Evolutionary conservation across 768 basidiomycete genomes (phyloP).

Genomic region (Lentinula detonsa): DNA sequence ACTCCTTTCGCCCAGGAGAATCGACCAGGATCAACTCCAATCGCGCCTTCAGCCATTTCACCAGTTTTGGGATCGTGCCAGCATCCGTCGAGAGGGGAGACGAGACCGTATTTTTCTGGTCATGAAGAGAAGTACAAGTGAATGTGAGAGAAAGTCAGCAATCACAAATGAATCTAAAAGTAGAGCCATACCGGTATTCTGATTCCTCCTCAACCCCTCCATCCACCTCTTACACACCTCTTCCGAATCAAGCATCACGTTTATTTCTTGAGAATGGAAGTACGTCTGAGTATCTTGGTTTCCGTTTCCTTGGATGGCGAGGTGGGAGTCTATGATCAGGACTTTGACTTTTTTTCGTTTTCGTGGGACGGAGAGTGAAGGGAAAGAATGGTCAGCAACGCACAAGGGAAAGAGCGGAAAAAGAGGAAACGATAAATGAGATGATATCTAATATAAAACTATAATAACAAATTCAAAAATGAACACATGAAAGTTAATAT

Average conservation of each 20-base stretch:
- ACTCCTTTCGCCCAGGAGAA: conserved; percentile 36
- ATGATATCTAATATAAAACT: too few relatives aligned
- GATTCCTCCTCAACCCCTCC: conserved; percentile 42
- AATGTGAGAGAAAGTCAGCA: too few relatives aligned
- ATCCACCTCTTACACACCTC: conserved; percentile 50
- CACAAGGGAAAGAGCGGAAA: too few relatives aligned
- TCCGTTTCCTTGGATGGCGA: conserved; percentile 65
- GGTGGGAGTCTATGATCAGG: conserved; percentile 58
- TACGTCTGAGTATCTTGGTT: conserved; percentile 70
- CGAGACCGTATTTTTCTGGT: conserved; percentile 30
- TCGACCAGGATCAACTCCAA: conserved; percentile 28
- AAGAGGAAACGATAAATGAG: too few relatives aligned
- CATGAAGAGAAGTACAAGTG: neutral
- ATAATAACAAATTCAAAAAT: too few relatives aligned
- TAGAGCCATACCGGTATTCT: conserved; percentile 37
- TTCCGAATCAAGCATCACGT: conserved; percentile 56
- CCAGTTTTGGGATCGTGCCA: conserved; percentile 47
- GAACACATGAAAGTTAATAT: too few relatives aligned
- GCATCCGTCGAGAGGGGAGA: conserved; percentile 41
- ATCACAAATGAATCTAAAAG: neutral
- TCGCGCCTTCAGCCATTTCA: conserved; percentile 29
- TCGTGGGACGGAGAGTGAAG: too few relatives aligned
- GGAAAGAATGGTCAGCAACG: too few relatives aligned
- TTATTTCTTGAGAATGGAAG: conserved; percentile 70
- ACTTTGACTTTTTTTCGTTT: conserved; percentile 41